These are phyloP conservation scores for Cyberlindnera mississippiensis DNA, from an alignment of 805 yeast species.

Conservation along the genomic window DNA sequence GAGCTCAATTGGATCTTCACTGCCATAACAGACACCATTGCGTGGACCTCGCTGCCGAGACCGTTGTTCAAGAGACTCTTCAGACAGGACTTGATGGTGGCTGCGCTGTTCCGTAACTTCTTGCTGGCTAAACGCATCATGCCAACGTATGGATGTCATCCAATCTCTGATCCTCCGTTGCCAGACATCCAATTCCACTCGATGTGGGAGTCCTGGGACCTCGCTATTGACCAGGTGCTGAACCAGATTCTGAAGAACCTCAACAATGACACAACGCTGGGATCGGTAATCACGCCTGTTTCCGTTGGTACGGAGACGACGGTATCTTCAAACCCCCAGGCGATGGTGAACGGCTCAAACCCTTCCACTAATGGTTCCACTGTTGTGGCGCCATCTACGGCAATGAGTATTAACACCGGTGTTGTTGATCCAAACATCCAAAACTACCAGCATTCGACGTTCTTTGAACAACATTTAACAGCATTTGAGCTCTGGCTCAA, in stretches of 20 bases:
- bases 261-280: slow-evolving; percentile 22
- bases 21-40: slow-evolving; percentile 96
- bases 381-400: not conserved
- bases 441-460: slow-evolving; percentile 84
- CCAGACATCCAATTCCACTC: slow-evolving; percentile 85
- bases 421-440: slow-evolving; percentile 24
- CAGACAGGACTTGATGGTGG: slow-evolving; percentile 94
- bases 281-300: not conserved
- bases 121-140: slow-evolving; percentile 87
- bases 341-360: not conserved
- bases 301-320: too few relatives aligned
- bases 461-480: slow-evolving; percentile 92
- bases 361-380: not conserved
- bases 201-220: slow-evolving; percentile 98
- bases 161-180: slow-evolving; percentile 87
- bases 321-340: too few relatives aligned
- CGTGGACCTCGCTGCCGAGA: slow-evolving; percentile 90
- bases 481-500: slow-evolving; percentile 97
- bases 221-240: slow-evolving; percentile 92
- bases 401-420: not conserved
- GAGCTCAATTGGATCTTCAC: slow-evolving; percentile 97
- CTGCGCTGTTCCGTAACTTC: slow-evolving; percentile 91
- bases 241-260: slow-evolving; percentile 56
- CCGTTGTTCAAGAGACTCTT: slow-evolving; percentile 85
- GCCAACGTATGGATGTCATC: slow-evolving; percentile 92